Conservation (phyloP, 805 yeast species). For the Isabelozyma heimii region DNA sequence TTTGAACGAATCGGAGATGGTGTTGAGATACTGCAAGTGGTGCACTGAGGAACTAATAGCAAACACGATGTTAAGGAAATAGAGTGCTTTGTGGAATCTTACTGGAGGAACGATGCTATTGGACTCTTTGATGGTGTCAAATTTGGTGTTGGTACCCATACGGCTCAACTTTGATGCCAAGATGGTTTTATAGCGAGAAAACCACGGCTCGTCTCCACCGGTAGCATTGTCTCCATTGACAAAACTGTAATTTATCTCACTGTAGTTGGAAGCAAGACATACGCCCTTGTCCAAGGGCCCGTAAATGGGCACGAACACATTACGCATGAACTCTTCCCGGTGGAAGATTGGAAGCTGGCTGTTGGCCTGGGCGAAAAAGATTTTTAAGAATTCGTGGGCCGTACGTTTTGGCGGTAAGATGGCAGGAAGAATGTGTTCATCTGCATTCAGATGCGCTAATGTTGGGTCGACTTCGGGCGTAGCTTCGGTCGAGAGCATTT, state of each 20-base stretch:
- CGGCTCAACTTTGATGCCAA: constrained; percentile 5
- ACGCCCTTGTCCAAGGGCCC: constrained; percentile 61
- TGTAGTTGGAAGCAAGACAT: constrained; percentile 57
- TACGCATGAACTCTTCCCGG: constrained; percentile 67
- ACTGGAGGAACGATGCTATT: constrained; percentile 43
- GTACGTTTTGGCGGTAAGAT: constrained; percentile 65
- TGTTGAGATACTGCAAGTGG: constrained; percentile 62
- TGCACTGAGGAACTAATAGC: constrained; percentile 78
- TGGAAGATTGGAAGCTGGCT: constrained; percentile 83
- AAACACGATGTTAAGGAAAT: constrained; percentile 71
- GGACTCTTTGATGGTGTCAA: constrained; percentile 33
- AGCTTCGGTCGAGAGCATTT: constrained; percentile 7
- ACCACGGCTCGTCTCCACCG: constrained; percentile 45
- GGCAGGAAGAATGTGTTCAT: constrained; percentile 34
- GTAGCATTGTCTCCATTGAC: constrained; percentile 14
- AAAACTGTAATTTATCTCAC: constrained; percentile 39
- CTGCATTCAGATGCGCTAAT: constrained; percentile 24
- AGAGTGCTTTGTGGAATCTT: constrained; percentile 53
- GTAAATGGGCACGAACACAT: constrained; percentile 75
- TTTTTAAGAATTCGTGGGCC: constrained; percentile 63
- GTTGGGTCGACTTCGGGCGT: constrained; percentile 23
- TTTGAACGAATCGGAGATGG: constrained; percentile 67
- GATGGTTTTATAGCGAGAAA: constrained; percentile 34
- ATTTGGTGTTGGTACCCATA: constrained; percentile 2
- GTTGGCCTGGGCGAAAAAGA: constrained; percentile 76